phyloP scores from a whole-genome alignment of 768 basidiomycete species.

The Gloeopeniophorella convolvens region DNA sequence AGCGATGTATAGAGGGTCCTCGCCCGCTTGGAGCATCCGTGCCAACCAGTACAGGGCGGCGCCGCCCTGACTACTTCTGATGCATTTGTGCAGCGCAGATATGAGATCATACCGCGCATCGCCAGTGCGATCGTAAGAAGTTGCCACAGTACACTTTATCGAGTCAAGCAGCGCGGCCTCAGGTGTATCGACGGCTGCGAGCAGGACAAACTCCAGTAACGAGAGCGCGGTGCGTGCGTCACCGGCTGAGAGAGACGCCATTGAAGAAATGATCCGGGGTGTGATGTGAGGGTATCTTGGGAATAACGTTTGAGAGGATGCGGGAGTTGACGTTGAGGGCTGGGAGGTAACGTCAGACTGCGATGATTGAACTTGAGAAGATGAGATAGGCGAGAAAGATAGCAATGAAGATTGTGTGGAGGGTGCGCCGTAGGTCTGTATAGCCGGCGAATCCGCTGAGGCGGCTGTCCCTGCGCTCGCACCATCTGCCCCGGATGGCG shows the following conservation, averaged over 20 bases:
- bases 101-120: conserved; percentile 79
- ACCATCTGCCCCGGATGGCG: not conserved
- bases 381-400: conserved; percentile 2
- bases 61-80: conserved; percentile 67
- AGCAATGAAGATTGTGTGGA: not conserved
- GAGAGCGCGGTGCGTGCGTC: conserved; percentile 80
- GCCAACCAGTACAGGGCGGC: conserved; percentile 89
- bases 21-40: conserved; percentile 71
- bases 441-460: not conserved
- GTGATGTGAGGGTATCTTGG: conserved; percentile 38
- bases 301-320: conserved; percentile 9
- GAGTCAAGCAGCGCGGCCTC: conserved; percentile 49
- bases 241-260: conserved; percentile 52
- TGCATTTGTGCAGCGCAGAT: conserved; percentile 77
- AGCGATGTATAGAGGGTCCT: conserved; percentile 76
- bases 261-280: conserved; percentile 38
- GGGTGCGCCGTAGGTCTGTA: not conserved
- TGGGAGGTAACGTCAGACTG: conserved; percentile 10
- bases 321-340: not conserved
- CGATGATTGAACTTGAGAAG: conserved; percentile 11
- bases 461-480: no score
- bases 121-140: conserved; percentile 69
- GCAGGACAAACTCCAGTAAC: conserved; percentile 65
- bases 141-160: conserved; percentile 56
- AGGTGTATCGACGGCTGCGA: conserved; percentile 33